A percentile compares a stretch with the other conserved stretches of the same genome.
Evolutionary conservation across 2,329 filamentous ascomycete species (phyloP).

Genomic region (Nothophoma quercina): DNA sequence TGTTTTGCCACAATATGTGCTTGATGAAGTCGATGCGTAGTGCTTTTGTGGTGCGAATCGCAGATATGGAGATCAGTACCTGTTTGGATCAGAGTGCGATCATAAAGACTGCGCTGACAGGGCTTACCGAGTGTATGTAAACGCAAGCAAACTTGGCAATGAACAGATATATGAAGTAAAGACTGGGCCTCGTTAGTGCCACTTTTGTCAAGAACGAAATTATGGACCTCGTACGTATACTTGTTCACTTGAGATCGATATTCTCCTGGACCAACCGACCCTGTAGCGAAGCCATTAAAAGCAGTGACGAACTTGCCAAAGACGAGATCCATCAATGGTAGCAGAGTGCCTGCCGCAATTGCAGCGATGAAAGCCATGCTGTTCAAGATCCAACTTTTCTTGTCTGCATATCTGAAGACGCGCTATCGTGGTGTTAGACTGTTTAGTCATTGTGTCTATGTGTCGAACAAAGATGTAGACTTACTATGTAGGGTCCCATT

Average conservation of each 20-base stretch:
- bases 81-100: conserved; percentile 18
- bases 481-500: conserved; percentile 35
- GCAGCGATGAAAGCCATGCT: conserved; percentile 45
- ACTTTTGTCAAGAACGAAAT: no score
- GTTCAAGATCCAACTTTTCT: conserved; percentile 42
- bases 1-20: conserved; percentile 62
- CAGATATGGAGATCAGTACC: conserved; percentile 57
- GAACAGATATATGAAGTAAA: conserved; percentile 77
- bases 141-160: conserved; percentile 69
- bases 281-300: conserved; percentile 55
- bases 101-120: background rate
- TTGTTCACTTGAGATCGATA: conserved; percentile 51
- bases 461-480: conserved; percentile 2
- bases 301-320: conserved; percentile 59
- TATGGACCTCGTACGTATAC: conserved; percentile 36
- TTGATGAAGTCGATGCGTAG: conserved; percentile 69
- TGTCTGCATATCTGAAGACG: conserved; percentile 47
- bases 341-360: conserved; percentile 54
- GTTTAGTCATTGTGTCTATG: no score
- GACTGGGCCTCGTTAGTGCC: conserved; percentile 42
- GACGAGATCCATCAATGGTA: conserved; percentile 61
- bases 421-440: conserved; percentile 33
- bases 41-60: conserved; percentile 60
- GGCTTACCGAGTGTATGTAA: conserved; percentile 54
- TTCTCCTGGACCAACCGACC: conserved; percentile 38